These are phyloP conservation scores for Dionaea muscipula DNA, from an alignment of 179 eudicot species.

Conservation along the genomic window DNA sequence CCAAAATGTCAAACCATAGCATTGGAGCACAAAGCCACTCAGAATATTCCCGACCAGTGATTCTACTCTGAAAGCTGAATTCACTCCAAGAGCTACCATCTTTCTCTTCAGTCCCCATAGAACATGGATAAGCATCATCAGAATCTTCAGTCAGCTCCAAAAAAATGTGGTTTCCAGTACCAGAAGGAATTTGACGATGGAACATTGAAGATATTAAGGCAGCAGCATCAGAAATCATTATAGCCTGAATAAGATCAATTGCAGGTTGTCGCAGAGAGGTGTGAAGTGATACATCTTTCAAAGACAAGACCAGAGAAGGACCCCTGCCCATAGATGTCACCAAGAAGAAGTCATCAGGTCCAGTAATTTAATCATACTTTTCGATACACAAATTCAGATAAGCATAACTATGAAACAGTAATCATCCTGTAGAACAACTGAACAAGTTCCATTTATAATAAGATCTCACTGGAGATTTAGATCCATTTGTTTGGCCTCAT, in stretches of 20 bases:
- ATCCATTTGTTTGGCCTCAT: neutral
- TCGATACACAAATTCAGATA: neutral
- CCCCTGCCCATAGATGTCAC: conserved; percentile 51
- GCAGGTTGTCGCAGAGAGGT: conserved; percentile 87
- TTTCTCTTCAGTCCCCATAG: conserved; percentile 30
- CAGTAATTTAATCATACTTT: neutral
- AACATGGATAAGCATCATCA: conserved; percentile 35
- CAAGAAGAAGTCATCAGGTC: conserved; percentile 5
- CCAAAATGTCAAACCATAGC: conserved; percentile 87
- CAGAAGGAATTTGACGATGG: conserved; percentile 27
- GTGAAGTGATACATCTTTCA: conserved; percentile 73
- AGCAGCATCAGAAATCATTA: conserved; percentile 84
- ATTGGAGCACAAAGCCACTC: conserved; percentile 91
- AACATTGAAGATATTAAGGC: conserved; percentile 53
- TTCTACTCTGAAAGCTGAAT: conserved; percentile 46
- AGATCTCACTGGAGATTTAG: neutral
- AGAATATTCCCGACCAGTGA: conserved; percentile 40
- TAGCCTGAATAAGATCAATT: conserved; percentile 77
- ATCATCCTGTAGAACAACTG: neutral
- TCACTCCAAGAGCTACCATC: conserved; percentile 62
- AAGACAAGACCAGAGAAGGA: conserved; percentile 76
- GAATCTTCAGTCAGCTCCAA: conserved; percentile 33
- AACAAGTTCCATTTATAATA: neutral
- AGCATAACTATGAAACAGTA: neutral
- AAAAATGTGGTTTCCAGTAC: conserved; percentile 17